Evolutionary conservation across 176 grass and related monocot genomes (phyloP), one percentile per base, ranked within the genome.

Genomic region (Oryza meridionalis): DNA sequence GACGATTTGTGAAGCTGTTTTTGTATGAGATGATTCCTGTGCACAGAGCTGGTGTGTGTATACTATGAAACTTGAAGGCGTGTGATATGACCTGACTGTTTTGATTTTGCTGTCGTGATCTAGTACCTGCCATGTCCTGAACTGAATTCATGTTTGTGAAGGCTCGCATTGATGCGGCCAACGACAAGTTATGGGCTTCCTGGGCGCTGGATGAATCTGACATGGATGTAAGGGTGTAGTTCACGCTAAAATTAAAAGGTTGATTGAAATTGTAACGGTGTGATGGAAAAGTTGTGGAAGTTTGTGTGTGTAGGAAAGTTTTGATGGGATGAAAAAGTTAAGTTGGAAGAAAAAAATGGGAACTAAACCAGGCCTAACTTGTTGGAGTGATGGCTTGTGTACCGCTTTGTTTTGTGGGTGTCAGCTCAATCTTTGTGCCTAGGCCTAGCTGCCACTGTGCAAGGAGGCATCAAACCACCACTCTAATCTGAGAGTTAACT

Each of bases 31-130:
- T 44, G 53, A 73, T 73, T 47, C 45, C 12, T 16, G 42, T 11
- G 68, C 21, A 13, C 53, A 58, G 19, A n/a, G 51, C 51, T 16
- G 14, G 13, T 17, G 15, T 53, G 15, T 53, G 15, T 21, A 2
- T 62, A 0, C n/a, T 31, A 31, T 31, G 58, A 69, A 33, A 45
- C 69, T 27, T 26, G 42, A 33, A 53, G 49, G 8, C 14, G 14
- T 33, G 16, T 45, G 80, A 46, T 63, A 45, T 46, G 80, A 82
- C 80, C 80, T 31, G 80, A 82, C 37, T 9, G 12, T 72, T 72
- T 82, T 73, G 77, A 24, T 24, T 37, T 9, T 24, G 11, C 14
- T 70, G 47, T 65, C 8, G 26, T 35, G 59, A 32, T 51, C 67
- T 58, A 31, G 29, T 31, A 31, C 68, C 50, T 82, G 70, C 63